phyloP scores from a whole-genome alignment of 2,329 filamentous ascomycete species.

The Ambrosiella cleistominuta region DNA sequence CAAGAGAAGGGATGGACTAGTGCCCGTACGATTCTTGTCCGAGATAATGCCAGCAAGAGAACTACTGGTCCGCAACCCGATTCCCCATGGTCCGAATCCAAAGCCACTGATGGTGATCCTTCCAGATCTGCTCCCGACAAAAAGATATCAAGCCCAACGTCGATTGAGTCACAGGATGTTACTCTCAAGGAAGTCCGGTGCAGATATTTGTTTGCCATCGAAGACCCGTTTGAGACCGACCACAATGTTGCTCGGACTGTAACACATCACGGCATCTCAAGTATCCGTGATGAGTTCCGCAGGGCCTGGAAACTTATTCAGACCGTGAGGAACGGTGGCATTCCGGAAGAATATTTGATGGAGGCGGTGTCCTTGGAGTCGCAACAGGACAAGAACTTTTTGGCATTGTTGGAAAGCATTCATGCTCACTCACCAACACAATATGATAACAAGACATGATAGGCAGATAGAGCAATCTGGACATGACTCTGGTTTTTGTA shows the following conservation, averaged over 20 bases:
- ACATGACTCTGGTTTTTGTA: too few species aligned
- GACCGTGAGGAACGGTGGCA: conserved; percentile 25
- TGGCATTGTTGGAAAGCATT: conserved; percentile 4
- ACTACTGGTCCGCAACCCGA: not conserved
- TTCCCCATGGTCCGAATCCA: not conserved
- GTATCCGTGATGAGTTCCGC: conserved; percentile 70
- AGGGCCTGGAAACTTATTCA: conserved; percentile 59
- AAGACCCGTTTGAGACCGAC: conserved; percentile 76
- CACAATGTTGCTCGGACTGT: conserved; percentile 84
- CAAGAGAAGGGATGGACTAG: conserved; percentile 69
- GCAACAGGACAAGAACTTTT: conserved; percentile 19
- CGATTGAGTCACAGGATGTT: conserved; percentile 12
- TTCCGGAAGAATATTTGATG: conserved; percentile 31
- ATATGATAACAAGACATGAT: too few species aligned
- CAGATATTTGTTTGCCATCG: conserved; percentile 73
- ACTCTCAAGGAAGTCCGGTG: conserved; percentile 54
- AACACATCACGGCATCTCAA: conserved; percentile 62
- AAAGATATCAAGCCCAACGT: too few species aligned
- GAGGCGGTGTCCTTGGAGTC: conserved; percentile 28
- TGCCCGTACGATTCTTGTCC: conserved; percentile 45
- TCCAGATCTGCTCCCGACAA: not conserved
- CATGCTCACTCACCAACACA: conserved; percentile 1
- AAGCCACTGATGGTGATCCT: conserved; percentile 11
- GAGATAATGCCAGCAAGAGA: conserved; percentile 5
- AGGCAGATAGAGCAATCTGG: too few species aligned